Percentiles rank a stretch among this genome's conserved stretches.
These are phyloP conservation scores for Orbilia quercus DNA, from an alignment of 2,329 filamentous ascomycete species.

Conservation along the genomic window DNA sequence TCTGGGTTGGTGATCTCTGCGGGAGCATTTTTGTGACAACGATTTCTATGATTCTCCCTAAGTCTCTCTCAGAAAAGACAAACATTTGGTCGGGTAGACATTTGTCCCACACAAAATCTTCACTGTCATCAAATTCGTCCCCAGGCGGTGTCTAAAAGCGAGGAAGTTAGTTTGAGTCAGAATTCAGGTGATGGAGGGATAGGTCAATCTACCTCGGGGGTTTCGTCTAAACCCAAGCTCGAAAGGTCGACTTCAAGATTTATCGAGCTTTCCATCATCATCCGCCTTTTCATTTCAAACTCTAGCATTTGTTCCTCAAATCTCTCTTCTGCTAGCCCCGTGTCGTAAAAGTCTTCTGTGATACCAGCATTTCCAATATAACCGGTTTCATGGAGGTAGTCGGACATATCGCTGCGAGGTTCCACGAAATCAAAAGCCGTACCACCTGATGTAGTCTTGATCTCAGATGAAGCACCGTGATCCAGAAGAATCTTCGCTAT, in stretches of 20 bases:
- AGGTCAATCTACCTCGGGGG: conserved; percentile 77
- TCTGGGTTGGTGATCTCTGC: conserved; percentile 93
- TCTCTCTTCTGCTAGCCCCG: conserved; percentile 88
- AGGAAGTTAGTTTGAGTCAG: conserved; percentile 17
- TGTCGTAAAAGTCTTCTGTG: conserved; percentile 90
- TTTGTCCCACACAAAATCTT: conserved; percentile 94
- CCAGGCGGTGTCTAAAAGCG: conserved; percentile 68
- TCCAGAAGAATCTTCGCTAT: conserved; percentile 94
- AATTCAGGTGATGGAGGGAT: neutral
- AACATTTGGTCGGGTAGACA: conserved; percentile 99
- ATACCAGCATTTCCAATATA: conserved; percentile 87
- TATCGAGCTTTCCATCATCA: conserved; percentile 99
- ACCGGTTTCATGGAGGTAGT: conserved; percentile 92
- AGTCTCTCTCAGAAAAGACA: conserved; percentile 94
- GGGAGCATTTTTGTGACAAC: conserved; percentile 98
- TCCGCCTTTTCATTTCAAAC: conserved; percentile 90
- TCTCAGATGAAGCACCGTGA: conserved; percentile 92
- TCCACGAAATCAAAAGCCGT: conserved; percentile 96
- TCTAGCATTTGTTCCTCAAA: conserved; percentile 98
- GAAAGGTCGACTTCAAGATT: conserved; percentile 96
- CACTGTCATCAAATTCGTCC: conserved; percentile 86
- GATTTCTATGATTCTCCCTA: conserved; percentile 91
- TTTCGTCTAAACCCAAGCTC: conserved; percentile 94
- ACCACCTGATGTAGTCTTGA: conserved; percentile 91
- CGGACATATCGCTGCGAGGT: conserved; percentile 94